Evolutionary conservation across 2,329 filamentous ascomycete species (phyloP), one percentile per base, ranked within the genome.

Genomic region (Lecanosticta acicola): DNA sequence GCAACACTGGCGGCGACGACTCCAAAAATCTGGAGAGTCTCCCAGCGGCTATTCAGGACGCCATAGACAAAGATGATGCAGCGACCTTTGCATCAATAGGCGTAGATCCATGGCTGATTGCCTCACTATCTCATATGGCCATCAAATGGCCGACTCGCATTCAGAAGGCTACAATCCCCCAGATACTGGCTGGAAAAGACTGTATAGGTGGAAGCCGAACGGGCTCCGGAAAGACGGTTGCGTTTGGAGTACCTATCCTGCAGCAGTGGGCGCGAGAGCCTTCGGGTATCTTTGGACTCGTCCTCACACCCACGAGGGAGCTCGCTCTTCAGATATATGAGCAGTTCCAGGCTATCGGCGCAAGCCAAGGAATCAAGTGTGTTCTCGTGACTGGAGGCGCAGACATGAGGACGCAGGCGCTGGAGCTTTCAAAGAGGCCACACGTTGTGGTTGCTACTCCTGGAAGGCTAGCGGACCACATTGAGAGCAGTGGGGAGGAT

Each of bases 381-480:
- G 76, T 91, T 36, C 77, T 98, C n/a, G 78, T 98, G 34, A 97
- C 88, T 1, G 93, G 93, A 41, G 93, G 93, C 32, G 81, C 85
- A 21, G 91, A 98, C 64, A 96, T 97, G 87, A 81, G 88, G 40
- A 72, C 83, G 11, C 93, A 98, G 69, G 91, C 93, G 7, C 84
- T 94, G 53, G 85, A 84, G 13, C 77, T 98, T 14, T 80, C 85
- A 1, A 78, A 84, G 55, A 77, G 88, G 35, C 93, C 93, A 1
- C 93, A 98, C 63, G 73, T 98, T 41, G 85, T 98, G 36, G 93
- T 98, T 62, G 90, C 93, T 18, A 98, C 93, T 0, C 93, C 93
- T 2, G 90, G 93, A 14, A 81, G 93, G 34, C 75, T 98, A 17
- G 93, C 93, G 14, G 91, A 98, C 65, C 93, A 98, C 65, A 90